Conservation (phyloP, 768 basidiomycete species). For the Pleurotus giganteus region DNA sequence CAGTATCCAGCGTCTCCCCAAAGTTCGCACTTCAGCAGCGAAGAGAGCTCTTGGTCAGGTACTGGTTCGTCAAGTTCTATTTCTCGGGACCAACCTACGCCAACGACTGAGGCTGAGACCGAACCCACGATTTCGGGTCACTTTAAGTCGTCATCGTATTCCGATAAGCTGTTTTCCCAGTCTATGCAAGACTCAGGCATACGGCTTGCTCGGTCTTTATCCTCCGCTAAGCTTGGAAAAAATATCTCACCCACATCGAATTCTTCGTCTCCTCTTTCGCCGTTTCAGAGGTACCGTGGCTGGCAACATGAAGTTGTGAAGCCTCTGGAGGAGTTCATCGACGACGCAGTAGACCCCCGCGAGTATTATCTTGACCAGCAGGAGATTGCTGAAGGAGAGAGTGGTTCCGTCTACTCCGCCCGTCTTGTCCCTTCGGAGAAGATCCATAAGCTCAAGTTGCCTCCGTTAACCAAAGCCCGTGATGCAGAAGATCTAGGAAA, state of each 20-base stretch:
- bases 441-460: slow-evolving; percentile 39
- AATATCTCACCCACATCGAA: slow-evolving; percentile 2
- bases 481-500: slow-evolving; percentile 34
- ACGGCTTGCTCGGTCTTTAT: background rate
- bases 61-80: slow-evolving; percentile 39
- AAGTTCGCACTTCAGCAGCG: slow-evolving; percentile 46
- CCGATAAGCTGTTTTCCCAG: slow-evolving; percentile 25
- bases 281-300: slow-evolving; percentile 49
- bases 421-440: slow-evolving; percentile 32
- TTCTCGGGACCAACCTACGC: slow-evolving; percentile 39
- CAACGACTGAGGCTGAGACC: slow-evolving; percentile 30
- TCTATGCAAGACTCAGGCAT: background rate
- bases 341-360: slow-evolving; percentile 58
- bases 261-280: slow-evolving; percentile 22
- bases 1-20: slow-evolving; percentile 43
- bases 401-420: slow-evolving; percentile 63
- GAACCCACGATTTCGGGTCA: background rate
- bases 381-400: slow-evolving; percentile 85
- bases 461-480: slow-evolving; percentile 34
- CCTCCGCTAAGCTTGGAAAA: slow-evolving; percentile 20
- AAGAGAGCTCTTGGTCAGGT: slow-evolving; percentile 34
- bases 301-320: slow-evolving; percentile 63
- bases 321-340: slow-evolving; percentile 62
- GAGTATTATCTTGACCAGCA: slow-evolving; percentile 63
- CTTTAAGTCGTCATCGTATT: background rate